Evolutionary conservation across 1,139 yeast species (phyloP).

Genomic region (Scheffersomyces segobiensis): DNA sequence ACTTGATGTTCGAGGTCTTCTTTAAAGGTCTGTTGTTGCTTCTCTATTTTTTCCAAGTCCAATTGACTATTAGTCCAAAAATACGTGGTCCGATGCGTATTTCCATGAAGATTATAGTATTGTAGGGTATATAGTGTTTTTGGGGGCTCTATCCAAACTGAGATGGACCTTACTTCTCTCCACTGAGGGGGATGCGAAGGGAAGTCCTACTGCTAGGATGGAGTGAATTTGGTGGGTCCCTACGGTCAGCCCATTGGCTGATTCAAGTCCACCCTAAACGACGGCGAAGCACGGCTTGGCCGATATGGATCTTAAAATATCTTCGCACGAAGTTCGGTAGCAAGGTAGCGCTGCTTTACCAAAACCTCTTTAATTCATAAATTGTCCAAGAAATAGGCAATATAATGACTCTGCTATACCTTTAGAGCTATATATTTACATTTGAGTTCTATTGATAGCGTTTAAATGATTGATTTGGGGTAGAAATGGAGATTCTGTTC

Average conservation of each 20-base stretch:
- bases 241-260: not conserved
- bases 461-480: no score
- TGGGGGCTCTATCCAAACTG: not conserved
- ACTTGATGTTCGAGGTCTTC: not conserved
- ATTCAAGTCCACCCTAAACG: not conserved
- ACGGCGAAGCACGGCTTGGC: not conserved
- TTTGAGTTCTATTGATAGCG: no score
- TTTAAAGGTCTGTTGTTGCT: not conserved
- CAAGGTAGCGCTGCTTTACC: not conserved
- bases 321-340: not conserved
- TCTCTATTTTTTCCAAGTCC: not conserved
- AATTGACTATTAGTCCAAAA: not conserved
- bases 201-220: not conserved
- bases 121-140: not conserved
- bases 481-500: no score
- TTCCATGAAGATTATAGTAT: not conserved
- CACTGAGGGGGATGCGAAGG: not conserved
- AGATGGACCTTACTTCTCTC: not conserved
- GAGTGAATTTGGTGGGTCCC: not conserved
- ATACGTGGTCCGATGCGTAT: not conserved
- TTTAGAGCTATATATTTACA: no score
- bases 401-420: no score
- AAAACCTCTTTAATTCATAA: not conserved
- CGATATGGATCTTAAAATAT: not conserved
- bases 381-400: no score